phyloP scores from a whole-genome alignment of 495 filamentous ascomycete genomes.

The Neurospora sp. region DNA sequence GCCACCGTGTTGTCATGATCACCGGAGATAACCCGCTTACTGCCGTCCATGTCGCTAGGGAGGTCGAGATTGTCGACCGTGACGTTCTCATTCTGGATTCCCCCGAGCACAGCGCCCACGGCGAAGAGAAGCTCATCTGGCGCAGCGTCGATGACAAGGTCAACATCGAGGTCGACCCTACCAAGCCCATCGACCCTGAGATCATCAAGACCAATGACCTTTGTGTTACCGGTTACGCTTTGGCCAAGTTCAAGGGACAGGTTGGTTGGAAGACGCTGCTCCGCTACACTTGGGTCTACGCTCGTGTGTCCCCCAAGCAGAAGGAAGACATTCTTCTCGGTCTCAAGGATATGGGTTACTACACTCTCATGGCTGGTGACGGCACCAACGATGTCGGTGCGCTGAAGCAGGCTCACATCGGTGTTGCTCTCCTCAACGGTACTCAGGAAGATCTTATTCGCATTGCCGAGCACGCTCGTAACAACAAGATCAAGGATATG shows the following conservation, averaged over 20 bases:
- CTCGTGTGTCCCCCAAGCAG: slow-evolving; percentile 94
- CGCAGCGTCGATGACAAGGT: slow-evolving; percentile 86
- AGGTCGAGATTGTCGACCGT: slow-evolving; percentile 96
- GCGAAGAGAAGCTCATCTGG: slow-evolving; percentile 80
- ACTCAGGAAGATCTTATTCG: slow-evolving; percentile 80
- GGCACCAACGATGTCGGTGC: slow-evolving; percentile 98
- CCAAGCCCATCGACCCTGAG: slow-evolving; percentile 65
- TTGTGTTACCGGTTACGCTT: slow-evolving; percentile 90
- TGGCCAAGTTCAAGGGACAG: slow-evolving; percentile 80
- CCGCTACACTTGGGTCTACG: slow-evolving; percentile 93
- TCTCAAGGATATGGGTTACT: slow-evolving; percentile 92
- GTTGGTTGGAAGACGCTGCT: slow-evolving; percentile 61
- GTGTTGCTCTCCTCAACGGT: slow-evolving; percentile 91
- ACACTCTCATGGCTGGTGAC: slow-evolving; percentile 97
- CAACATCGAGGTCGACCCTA: slow-evolving; percentile 79
- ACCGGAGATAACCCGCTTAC: slow-evolving; percentile 97
- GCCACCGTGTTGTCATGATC: slow-evolving; percentile 98
- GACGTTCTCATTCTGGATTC: slow-evolving; percentile 92
- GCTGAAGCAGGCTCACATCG: slow-evolving; percentile 95
- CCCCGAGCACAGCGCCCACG: slow-evolving; percentile 71
- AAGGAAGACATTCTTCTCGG: slow-evolving; percentile 97
- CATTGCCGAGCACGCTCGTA: slow-evolving; percentile 86
- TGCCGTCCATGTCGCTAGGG: slow-evolving; percentile 85
- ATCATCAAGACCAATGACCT: slow-evolving; percentile 85
- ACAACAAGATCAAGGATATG: slow-evolving; percentile 94